Base-by-base conservation (phyloP, 2,329 filamentous ascomycete species). In the Calonectria crousiana region DNA sequence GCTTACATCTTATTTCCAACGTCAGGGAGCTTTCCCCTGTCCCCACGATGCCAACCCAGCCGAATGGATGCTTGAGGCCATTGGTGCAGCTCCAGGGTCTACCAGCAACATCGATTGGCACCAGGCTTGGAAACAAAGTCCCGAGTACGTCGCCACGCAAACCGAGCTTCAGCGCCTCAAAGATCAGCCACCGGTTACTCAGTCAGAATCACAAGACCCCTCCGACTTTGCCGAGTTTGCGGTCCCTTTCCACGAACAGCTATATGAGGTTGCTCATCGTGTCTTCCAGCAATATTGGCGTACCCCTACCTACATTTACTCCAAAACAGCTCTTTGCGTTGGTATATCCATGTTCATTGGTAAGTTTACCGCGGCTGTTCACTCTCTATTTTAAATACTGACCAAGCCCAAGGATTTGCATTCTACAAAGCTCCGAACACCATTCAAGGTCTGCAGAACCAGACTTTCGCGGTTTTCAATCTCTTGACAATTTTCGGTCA, bases 231-330 rank as follows among this genome's bases (percentile, higher is more conserved):
- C 91, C 74, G 95, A 97, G 83, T 98, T 97, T 74, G 95, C 95
- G 2, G 94, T 95, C 10, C 91, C 94, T 0, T 95, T 97, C 82
- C 81, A 78, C 47, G 81, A 87, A 8, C 95, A 98, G 84, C 86
- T 96, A 47, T 86, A 85, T 70, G 89, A 93, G 81, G 94, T 95
- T 71, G 89, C 91, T 20, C 83, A 90, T 76, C 94, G 95, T 80
- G 93, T 96, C 26, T 97, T 97, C 87, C 91, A 95, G 82, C 95
- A 98, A 83, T 97, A 97, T 89, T 98, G 95, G 95, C 93, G 95
- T 74, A 96, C 93, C 0, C 95, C 95, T 0, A 90, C 92, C 5
- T 98, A 98, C 87, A 96, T 98, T 84, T 97, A 96, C 87, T 93
- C 94, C 80, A 98, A 98, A 88, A 83, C 89, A 0, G 86, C 89